Conservation (phyloP, 805 yeast genomes). For the Nakazawaea pomicola region DNA sequence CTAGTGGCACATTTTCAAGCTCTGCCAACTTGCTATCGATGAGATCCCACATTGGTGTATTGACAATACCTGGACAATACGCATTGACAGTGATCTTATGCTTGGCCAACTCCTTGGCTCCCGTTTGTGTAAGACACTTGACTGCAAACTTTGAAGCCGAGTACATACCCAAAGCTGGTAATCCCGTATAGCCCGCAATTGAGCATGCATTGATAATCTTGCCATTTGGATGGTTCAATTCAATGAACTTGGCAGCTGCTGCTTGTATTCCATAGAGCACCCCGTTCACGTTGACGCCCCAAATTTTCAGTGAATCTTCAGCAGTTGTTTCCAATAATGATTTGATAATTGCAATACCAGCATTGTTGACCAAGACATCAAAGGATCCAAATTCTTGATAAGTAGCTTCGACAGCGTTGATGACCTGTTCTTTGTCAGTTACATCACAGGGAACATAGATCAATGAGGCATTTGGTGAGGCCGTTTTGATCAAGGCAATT, state of each 20-base stretch:
- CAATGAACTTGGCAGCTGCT: conserved; percentile 24
- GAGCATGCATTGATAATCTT: conserved; percentile 35
- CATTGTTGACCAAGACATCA: conserved; percentile 32
- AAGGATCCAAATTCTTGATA: conserved; percentile 26
- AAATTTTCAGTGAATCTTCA: conserved; percentile 21
- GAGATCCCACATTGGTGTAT: conserved; percentile 32
- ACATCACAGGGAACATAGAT: conserved; percentile 24
- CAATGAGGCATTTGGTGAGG: conserved; percentile 16
- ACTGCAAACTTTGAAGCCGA: conserved; percentile 34
- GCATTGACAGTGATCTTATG: conserved; percentile 33
- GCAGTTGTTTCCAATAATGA: conserved; percentile 24
- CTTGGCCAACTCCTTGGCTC: conserved; percentile 33
- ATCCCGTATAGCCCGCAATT: conserved; percentile 28
- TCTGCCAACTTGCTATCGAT: conserved; percentile 23
- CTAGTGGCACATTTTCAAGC: conserved; percentile 22
- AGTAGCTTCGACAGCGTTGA: conserved; percentile 24
- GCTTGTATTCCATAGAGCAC: conserved; percentile 30
- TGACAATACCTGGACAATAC: conserved; percentile 35
- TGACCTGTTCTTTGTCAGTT: conserved; percentile 19
- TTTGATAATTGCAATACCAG: conserved; percentile 27
- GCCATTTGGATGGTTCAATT: conserved; percentile 26
- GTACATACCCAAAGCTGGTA: conserved; percentile 27
- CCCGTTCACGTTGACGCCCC: conserved; percentile 27
- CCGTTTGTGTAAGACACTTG: conserved; percentile 29
- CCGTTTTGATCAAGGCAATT: conserved; percentile 18